Conservation (phyloP, 495 filamentous ascomycete species). For the Aspergillus conjunctus region DNA sequence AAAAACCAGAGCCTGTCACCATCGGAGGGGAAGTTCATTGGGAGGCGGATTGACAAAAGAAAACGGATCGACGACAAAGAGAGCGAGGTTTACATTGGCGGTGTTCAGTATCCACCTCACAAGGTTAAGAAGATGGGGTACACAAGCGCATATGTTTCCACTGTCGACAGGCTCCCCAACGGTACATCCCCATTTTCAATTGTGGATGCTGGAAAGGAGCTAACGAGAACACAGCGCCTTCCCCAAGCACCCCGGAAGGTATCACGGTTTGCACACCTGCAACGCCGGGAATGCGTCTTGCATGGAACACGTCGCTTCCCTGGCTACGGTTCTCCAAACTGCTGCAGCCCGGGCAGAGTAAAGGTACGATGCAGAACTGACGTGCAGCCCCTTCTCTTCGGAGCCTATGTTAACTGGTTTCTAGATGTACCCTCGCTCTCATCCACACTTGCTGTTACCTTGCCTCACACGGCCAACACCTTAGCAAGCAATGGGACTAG, state of each 20-base stretch:
- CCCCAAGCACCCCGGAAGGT: constrained; percentile 20
- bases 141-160: constrained; percentile 17
- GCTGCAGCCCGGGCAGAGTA: constrained; percentile 1
- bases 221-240: constrained; percentile 10
- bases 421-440: constrained; percentile 12
- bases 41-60: constrained; percentile 14
- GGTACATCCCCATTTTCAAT: constrained; percentile 7
- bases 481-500: not conserved
- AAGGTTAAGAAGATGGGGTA: constrained; percentile 18
- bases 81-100: constrained; percentile 20
- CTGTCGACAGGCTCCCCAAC: constrained; percentile 5
- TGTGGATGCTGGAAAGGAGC: not conserved
- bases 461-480: not conserved
- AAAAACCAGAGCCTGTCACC: constrained; percentile 13
- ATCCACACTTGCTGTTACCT: not conserved
- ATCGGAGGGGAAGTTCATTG: constrained; percentile 9
- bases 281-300: constrained; percentile 15
- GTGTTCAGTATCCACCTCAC: constrained; percentile 1
- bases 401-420: not conserved
- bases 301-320: constrained; percentile 13
- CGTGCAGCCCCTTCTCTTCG: not conserved
- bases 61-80: constrained; percentile 19
- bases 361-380: constrained; percentile 7
- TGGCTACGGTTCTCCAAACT: constrained; percentile 19
- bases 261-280: constrained; percentile 16